phyloP scores from a whole-genome alignment of 1,139 yeast species.

The Wickerhamomyces sp. region DNA sequence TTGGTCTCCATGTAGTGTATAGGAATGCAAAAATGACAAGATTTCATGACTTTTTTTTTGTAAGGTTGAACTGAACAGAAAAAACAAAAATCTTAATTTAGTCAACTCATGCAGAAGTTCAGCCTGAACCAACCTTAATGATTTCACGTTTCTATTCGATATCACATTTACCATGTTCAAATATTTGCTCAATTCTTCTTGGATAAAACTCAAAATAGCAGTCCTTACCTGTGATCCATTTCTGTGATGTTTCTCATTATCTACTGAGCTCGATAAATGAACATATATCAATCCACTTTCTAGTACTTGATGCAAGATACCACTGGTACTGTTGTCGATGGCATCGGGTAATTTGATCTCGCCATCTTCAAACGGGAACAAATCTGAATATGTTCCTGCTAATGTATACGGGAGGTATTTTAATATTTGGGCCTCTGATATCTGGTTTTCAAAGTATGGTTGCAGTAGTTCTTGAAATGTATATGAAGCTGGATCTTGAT shows the following conservation, averaged over 20 bases:
- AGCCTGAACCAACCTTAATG: constrained; percentile 38
- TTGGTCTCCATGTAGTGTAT: constrained; percentile 61
- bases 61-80: constrained; percentile 34
- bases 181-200: constrained; percentile 49
- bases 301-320: constrained; percentile 49
- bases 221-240: constrained; percentile 51
- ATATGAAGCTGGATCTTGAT: constrained; percentile 17
- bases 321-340: constrained; percentile 54
- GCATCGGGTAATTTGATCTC: constrained; percentile 42
- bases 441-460: constrained; percentile 23
- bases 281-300: constrained; percentile 74
- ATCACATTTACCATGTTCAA: constrained; percentile 49
- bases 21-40: constrained; percentile 45
- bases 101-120: constrained; percentile 47
- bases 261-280: constrained; percentile 34
- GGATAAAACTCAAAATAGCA: constrained; percentile 57
- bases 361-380: constrained; percentile 43
- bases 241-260: constrained; percentile 25
- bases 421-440: constrained; percentile 47
- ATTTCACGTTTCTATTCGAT: constrained; percentile 30
- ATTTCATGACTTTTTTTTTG: constrained; percentile 48
- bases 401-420: constrained; percentile 60
- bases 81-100: constrained; percentile 52
- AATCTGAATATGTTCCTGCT: constrained; percentile 65
- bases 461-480: constrained; percentile 24